Evolutionary conservation across 2,329 filamentous ascomycete species (phyloP).

Genomic region (Arachnopeziza araneosa): DNA sequence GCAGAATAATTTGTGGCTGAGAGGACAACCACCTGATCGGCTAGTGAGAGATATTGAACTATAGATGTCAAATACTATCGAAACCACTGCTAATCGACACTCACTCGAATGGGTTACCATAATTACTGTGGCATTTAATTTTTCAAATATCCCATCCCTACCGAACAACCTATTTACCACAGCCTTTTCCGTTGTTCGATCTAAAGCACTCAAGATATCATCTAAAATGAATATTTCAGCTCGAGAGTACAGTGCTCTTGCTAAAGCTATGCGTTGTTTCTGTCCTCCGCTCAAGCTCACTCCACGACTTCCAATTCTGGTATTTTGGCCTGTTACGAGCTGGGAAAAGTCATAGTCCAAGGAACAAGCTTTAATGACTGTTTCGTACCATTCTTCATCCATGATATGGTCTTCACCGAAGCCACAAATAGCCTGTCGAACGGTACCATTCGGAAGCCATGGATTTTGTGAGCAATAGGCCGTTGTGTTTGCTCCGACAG

Average conservation of each 20-base stretch:
- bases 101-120: constrained; percentile 38
- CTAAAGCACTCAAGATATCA: constrained; percentile 18
- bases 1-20: no score
- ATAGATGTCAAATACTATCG: no score
- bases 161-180: constrained; percentile 10
- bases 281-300: constrained; percentile 24
- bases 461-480: constrained; percentile 41
- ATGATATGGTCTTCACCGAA: neutral
- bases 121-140: constrained; percentile 31
- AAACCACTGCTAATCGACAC: no score
- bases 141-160: constrained; percentile 34
- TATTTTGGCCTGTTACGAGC: neutral
- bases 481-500: constrained; percentile 10
- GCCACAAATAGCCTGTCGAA: constrained; percentile 20
- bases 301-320: constrained; percentile 20
- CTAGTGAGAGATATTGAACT: no score
- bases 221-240: constrained; percentile 15
- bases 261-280: constrained; percentile 57
- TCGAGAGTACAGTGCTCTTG: constrained; percentile 40
- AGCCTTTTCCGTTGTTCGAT: constrained; percentile 11
- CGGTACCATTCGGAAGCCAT: constrained; percentile 40
- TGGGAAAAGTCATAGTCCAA: neutral
- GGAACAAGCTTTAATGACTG: neutral
- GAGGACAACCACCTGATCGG: no score
- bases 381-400: neutral